Base-by-base conservation (phyloP, 169 alveolate species). In the Cryptosporidium felis region DNA sequence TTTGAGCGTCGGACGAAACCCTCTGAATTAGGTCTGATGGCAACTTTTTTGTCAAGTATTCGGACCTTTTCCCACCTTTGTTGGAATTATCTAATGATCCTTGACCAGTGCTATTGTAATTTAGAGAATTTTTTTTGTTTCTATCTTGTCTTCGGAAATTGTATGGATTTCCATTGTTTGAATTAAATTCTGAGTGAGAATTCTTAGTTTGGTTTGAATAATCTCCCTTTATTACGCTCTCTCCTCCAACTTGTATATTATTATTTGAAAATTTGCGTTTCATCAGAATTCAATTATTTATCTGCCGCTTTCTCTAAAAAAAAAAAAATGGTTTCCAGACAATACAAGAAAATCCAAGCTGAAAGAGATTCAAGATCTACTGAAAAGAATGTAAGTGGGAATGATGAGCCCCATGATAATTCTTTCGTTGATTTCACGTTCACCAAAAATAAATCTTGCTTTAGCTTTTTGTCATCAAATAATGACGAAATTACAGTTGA, bases 241-340 rank as follows among this genome's bases (percentile, higher is more conserved):
- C 62, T 9, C 23, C 30, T 26, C 81, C 59, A 65, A 44, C 5
- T 44, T 65, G 81, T 32, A 47, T 42, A 23, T 53, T 30, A 66
- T 14, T 51, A 51, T 74, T 41, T 53, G 85, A 18, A 53, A 38
- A 74, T 53, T 74, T 74, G 10, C 85, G 85, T 41, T 74, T 74
- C 85, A 74, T 65, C 16, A 3, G 26, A 32, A 10, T 23, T 18
- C 23, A 23, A 18, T 40, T 9, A 21, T 21, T 44, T 3, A 45
- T 5, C 21, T 42, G 58, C 80, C 36, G 45, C 60, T 53, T 36
- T 30, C 8, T 41, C 16, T 12, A 5, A 28, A 45, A 23, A 42
- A 23, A 8, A 3, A 23, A 65, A 5, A 49, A 65, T 65, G 81
- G 62, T 65, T 65, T 34, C 62, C 12, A 65, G 38, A 32, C 81